These are phyloP conservation scores for Oropetium thomaeum DNA, from an alignment of 176 grass and related monocot genomes.

Conservation along the genomic window DNA sequence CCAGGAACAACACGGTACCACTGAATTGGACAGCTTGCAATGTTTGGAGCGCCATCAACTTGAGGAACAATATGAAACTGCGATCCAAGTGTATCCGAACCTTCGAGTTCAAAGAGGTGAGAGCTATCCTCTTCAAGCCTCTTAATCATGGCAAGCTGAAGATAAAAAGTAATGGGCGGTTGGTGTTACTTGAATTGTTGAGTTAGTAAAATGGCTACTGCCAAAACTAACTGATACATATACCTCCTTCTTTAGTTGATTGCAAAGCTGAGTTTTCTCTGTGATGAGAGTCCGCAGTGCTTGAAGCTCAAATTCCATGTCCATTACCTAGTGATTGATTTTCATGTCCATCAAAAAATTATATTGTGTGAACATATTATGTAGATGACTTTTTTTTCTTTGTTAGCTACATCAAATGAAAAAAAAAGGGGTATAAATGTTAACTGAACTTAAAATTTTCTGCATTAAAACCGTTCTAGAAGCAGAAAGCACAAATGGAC, in stretches of 20 bases:
- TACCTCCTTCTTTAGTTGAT: constrained; percentile 93
- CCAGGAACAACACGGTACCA: constrained; percentile 72
- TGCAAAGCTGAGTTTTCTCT: constrained; percentile 83
- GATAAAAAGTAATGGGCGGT: constrained; percentile 8
- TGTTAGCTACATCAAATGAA: constrained; percentile 6
- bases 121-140: constrained; percentile 69
- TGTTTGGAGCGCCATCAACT: constrained; percentile 54
- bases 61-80: constrained; percentile 63
- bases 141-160: constrained; percentile 86
- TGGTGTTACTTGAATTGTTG: neutral
- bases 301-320: constrained; percentile 94
- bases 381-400: neutral
- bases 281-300: constrained; percentile 60
- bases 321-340: constrained; percentile 62
- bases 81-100: constrained; percentile 76
- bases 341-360: neutral
- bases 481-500: neutral
- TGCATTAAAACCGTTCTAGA: neutral
- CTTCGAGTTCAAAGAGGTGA: constrained; percentile 67
- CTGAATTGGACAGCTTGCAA: constrained; percentile 54
- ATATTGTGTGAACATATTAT: neutral
- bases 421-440: too few relatives aligned
- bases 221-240: neutral
- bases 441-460: neutral
- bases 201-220: constrained; percentile 21